phyloP scores from a whole-genome alignment of 2,329 filamentous ascomycete species.

The Cytospora leucostoma region DNA sequence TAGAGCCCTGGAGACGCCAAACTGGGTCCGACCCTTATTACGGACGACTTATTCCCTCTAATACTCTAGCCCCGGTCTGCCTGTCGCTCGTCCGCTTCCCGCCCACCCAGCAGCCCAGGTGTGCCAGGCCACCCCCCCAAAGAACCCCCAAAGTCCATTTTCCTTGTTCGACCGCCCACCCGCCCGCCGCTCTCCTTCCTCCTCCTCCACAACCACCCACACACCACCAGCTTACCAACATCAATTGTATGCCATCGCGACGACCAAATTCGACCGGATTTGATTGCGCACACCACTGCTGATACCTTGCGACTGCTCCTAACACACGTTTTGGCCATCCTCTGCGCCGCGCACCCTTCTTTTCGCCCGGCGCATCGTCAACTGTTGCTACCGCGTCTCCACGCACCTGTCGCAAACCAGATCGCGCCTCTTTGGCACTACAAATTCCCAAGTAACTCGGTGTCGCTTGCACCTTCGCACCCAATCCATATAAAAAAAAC shows the following conservation, averaged over 20 bases:
- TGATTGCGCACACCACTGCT: conserved; percentile 17
- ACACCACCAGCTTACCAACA: conserved; percentile 16
- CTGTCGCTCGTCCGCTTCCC: conserved; percentile 19
- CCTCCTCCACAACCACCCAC: conserved; percentile 1
- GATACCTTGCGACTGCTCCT: conserved; percentile 21
- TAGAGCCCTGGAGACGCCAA: neutral
- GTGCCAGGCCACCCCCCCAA: too few relatives aligned
- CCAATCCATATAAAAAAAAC: neutral
- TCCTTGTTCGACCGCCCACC: conserved; percentile 13
- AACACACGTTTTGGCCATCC: neutral
- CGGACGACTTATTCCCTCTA: conserved; percentile 25
- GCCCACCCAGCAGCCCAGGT: conserved; percentile 19
- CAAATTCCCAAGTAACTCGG: neutral
- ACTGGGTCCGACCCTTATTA: conserved; percentile 25
- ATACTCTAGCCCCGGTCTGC: conserved; percentile 19
- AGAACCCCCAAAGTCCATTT: conserved; percentile 14
- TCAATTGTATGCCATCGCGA: conserved; percentile 15
- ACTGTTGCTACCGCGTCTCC: conserved; percentile 2
- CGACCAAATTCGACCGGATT: conserved; percentile 17
- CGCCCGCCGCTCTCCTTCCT: conserved; percentile 16
- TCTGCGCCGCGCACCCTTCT: conserved; percentile 22
- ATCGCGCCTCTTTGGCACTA: conserved; percentile 3
- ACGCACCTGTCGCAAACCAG: conserved; percentile 23
- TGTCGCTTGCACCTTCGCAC: conserved; percentile 4
- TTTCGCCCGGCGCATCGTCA: conserved; percentile 24